Evolutionary conservation across 139 green algal species (phyloP), one percentile per base, ranked within the genome.

Genomic region (Closterium sp.): DNA sequence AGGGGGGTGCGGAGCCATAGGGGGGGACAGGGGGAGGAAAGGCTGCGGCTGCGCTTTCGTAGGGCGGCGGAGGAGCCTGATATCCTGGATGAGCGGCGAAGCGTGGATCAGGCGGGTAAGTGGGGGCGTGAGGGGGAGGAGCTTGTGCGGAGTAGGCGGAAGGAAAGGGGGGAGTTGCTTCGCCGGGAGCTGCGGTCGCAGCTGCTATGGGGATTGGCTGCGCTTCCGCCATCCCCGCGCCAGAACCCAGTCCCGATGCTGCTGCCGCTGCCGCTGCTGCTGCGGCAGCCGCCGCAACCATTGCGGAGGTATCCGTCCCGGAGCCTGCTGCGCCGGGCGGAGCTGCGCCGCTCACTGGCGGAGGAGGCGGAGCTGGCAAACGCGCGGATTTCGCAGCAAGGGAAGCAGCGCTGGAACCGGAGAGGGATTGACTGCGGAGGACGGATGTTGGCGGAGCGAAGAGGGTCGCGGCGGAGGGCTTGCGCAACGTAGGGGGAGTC

Each of bases 371-470:
- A 16, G 43, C 43, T 16, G 43, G 43, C 10, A 69, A 69, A 25
- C 43, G 8, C 21, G 43, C 43, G 12, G 43, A 69, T 69, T 69
- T 69, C 8, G 43, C 43, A 16, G 43, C 7, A 16, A 16, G 43
- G 43, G 43, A 69, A 69, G 9, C 43, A 12, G 43, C 43, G 23
- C 1, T 69, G 43, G 43, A 69, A 1, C 3, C 43, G 0, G 43
- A 69, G 8, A 69, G 43, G 7, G 43, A 69, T 19, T 91, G 88
- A n/a, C 36, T 89, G n/a, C 88, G 88, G 55, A 91, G 69, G 8
- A 91, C 88, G 6, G 88, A 91, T 1, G 88, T 87, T 69, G 88
- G 88, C 30, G 88, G 55, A 36, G 88, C 88, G 19, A 91, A 88
- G 8, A 91, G 88, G 43, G 43, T 69, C 9, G 43, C 43, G 23